A percentile compares a stretch with the other conserved stretches of the same genome.
These are phyloP conservation scores for Coemansia sp. DNA, from an alignment of 192 early-diverging fungal genomes.

Conservation along the genomic window DNA sequence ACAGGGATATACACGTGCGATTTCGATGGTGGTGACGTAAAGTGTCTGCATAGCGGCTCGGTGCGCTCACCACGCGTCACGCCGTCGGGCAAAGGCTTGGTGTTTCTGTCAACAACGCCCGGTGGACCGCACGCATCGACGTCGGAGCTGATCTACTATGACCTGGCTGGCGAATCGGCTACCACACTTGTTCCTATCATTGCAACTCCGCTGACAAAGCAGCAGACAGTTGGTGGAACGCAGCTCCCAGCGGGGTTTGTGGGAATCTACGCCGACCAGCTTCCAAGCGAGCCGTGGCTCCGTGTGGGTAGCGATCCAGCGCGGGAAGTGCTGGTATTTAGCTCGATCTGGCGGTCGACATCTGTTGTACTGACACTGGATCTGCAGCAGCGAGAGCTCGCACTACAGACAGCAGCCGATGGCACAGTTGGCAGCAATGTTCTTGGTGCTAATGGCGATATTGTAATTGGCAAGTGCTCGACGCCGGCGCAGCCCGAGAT, in stretches of 20 bases:
- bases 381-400: constrained; percentile 46
- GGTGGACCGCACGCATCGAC: constrained; percentile 73
- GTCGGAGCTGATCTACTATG: constrained; percentile 49
- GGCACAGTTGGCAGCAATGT: constrained; percentile 48
- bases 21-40: constrained; percentile 26
- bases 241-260: constrained; percentile 58
- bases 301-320: not conserved
- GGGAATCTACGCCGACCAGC: constrained; percentile 66
- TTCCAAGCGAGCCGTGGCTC: constrained; percentile 47
- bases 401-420: constrained; percentile 55
- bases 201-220: constrained; percentile 7
- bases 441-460: constrained; percentile 49
- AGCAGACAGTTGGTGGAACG: constrained; percentile 20
- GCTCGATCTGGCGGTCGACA: constrained; percentile 47
- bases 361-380: constrained; percentile 50
- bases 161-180: constrained; percentile 17
- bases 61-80: constrained; percentile 66
- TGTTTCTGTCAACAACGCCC: constrained; percentile 61
- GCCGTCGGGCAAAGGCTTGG: constrained; percentile 51
- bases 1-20: constrained; percentile 59
- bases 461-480: constrained; percentile 52
- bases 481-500: constrained; percentile 57
- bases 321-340: constrained; percentile 28
- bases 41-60: constrained; percentile 35
- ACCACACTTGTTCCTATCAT: constrained; percentile 31